Base-by-base conservation (phyloP, 805 yeast genomes). In the Lipomyces kockii region DNA sequence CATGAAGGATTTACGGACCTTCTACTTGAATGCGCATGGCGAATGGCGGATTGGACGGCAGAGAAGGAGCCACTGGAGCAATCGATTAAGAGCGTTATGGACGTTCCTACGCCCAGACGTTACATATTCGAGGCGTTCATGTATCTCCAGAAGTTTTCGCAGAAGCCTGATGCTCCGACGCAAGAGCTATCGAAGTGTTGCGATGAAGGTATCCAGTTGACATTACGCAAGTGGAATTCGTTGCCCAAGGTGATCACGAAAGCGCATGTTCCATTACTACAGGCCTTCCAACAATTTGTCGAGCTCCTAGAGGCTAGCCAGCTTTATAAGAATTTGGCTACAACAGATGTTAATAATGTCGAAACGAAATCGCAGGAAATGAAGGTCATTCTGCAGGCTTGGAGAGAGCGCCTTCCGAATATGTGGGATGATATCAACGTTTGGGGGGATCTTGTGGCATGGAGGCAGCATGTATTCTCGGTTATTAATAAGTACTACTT, bases 391-490 rank as follows among this genome's bases (percentile, higher is more conserved):
- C 80, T 95, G 53, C 98, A 92, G 77, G 97, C 97, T 0, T 95
- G 99, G 99, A 84, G 99, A 75, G 99, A 95, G 76, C 87, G 99
- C 70, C 82, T 96, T 61, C 99, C 99, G 12, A 95, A 95, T 74
- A 83, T 86, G 8, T 95, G 98, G 98, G 99, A 95, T 79, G 99
- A 95, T 77, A 93, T 95, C 74, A 94, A 92, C 76, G 86, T 93
- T 68, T 95, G 99, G 99, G 93, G 96, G 72, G 99, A 95, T 76
- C 80, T 95, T 68, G 97, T 95, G 3, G 93, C 98, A 0, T 95
- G 99, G 99, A 85, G 99, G 73, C 98, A 95, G 79, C 98, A 95
- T 80, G 98, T 97, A 0, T 95, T 96, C 83, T 93, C 91, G 71
- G 97, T 94, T 32, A 93, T 95, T 73, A 95, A 95, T 82, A 90